Evolutionary conservation across 1,139 yeast genomes (phyloP), one percentile per base, ranked within the genome.

Genomic region (Torulaspora globosa): DNA sequence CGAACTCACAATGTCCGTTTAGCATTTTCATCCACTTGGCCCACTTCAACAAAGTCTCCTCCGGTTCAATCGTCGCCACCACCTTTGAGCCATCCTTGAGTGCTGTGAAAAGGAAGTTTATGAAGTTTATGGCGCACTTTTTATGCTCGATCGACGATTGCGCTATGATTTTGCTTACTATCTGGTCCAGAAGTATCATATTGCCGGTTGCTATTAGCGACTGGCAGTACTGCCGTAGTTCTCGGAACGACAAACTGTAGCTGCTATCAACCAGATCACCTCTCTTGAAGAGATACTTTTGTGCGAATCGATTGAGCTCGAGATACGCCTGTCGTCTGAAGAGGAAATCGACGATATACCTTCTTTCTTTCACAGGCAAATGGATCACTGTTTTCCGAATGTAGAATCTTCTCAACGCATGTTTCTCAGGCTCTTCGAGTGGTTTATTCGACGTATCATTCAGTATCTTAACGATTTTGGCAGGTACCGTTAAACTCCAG

Each of bases 1-100:
- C 46, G 28, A 57, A 52, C 30, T 59, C 58, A 37, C 60, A 59
- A 38, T 55, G 55, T 3, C 66, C 65, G 24, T 58, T 53, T 24
- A 59, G 34, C 16, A 46, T 28, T 19, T 49, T 55, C 31, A 55
- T 49, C 58, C 62, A 54, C 28, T 51, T 48, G 10, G 48, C 52
- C 65, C 66, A 62, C 27, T 49, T 48, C 9, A 49, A 27, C 16
- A 58, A 24, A 2, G 54, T 46, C n/a, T 53, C 57, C 3, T 38
- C 40, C 8, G 44, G 39, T 10, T 46, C 31, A 5, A 36, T 36
- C 24, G 34, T 38, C 11, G 30, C 14, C 18, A 24, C 41, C 10
- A 37, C 10, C 26, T 38, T 33, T 12, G 36, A 7, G 5, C 30
- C 24, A 14, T 42, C 39, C 16, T 44, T 35, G 28, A 57, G 42